These are phyloP conservation scores for Clarireedia sp. DNA, from an alignment of 2,329 filamentous ascomycete genomes.

Conservation along the genomic window DNA sequence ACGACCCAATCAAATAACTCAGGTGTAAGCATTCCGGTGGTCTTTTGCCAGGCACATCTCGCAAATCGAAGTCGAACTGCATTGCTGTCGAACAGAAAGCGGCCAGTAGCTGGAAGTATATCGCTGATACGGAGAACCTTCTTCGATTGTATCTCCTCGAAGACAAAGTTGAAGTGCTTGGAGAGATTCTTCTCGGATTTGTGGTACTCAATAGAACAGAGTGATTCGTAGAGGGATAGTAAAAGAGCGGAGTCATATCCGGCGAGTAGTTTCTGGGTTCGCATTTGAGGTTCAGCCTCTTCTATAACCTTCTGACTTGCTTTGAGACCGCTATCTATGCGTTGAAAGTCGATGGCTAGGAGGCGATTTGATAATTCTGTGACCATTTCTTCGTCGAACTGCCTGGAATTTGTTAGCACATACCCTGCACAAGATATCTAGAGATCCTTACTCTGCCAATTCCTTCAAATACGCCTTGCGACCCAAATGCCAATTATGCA, in stretches of 20 bases:
- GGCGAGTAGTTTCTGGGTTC: conserved; percentile 24
- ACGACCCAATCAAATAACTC: conserved; percentile 85
- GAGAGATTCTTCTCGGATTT: conserved; percentile 32
- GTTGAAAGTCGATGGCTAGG: conserved; percentile 50
- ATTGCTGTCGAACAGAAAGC: conserved; percentile 74
- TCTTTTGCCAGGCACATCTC: conserved; percentile 53
- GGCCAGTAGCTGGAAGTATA: conserved; percentile 73
- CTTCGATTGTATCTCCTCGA: conserved; percentile 70
- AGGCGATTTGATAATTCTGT: conserved; percentile 47
- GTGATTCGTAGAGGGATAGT: conserved; percentile 76
- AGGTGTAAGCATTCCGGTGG: conserved; percentile 50
- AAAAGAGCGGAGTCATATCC: conserved; percentile 50
- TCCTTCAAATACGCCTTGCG: conserved; percentile 55
- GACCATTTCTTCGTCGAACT: conserved; percentile 42
- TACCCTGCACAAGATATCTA: background rate
- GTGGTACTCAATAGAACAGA: conserved; percentile 78
- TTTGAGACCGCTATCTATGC: conserved; percentile 53
- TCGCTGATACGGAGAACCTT: conserved; percentile 69
- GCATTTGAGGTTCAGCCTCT: conserved; percentile 18
- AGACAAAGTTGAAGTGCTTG: conserved; percentile 66
- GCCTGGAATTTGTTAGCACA: conserved; percentile 17
- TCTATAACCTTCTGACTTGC: conserved; percentile 47
- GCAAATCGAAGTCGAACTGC: conserved; percentile 59
- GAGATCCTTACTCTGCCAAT: conserved; percentile 47
- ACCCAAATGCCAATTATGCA: conserved; percentile 65